Evolutionary conservation across 352 stramenopile species (phyloP), one percentile per base, ranked within the genome.

Genomic region (Globisporangium spinosum): DNA sequence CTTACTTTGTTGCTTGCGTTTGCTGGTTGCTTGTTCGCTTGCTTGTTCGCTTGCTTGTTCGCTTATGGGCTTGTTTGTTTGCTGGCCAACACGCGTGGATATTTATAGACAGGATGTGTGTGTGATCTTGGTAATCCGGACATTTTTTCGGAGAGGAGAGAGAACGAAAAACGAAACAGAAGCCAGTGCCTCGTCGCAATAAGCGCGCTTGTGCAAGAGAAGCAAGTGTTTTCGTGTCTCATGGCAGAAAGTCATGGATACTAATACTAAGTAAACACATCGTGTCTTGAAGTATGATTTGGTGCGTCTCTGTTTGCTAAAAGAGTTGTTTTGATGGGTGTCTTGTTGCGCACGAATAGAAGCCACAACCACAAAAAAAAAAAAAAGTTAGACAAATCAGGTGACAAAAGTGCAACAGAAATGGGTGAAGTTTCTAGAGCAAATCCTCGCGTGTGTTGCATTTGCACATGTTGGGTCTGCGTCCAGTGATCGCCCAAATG

Each of bases 281-380:
- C 51, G 54, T 15, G 29, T 40, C 54, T 58, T 58, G 54, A 59
- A 22, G 5, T 59, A 2, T 2, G 23, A 2, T 59, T 59, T 23
- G 10, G 15, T 8, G 40, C 13, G 4, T 59, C 5, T 20, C 1
- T 34, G 1, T 40, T 22, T 20, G 12, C 23, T n/a, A 35, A 34
- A 43, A 32, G 45, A 12, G 13, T n/a, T 65, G 60, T 65, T 58
- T 64, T 64, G 40, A 73, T 80, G 57, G 73, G 23, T 40, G 54
- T 59, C 25, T 59, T 59, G 15, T 59, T 59, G 54, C 25, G 25
- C 54, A 59, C 51, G 23, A 58, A 58, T 20, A 25, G 10, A 27
- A 58, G 51, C 51, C 51, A 32, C 49, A 9, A 57, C 23, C 23
- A 13, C 29, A 32, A 57, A 57, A n/a, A n/a, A n/a, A n/a, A n/a